Evolutionary conservation across 2,329 filamentous ascomycete genomes (phyloP).

Genomic region (Penicillium sp.): DNA sequence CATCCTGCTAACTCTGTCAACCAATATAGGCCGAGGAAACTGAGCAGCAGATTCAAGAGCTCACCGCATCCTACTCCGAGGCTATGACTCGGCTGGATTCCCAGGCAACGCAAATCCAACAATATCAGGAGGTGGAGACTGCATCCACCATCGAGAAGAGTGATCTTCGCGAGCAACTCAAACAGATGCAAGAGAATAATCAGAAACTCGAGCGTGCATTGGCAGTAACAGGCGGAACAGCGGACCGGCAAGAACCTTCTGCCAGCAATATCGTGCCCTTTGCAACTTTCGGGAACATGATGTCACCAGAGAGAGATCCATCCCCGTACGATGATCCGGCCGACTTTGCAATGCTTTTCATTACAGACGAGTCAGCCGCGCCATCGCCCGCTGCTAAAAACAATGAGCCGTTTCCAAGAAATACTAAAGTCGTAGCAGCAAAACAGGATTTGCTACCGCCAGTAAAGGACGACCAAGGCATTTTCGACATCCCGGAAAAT

Average conservation of each 20-base stretch:
- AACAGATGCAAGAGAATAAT: constrained; percentile 20
- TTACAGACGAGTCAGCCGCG: constrained; percentile 15
- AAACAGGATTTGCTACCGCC: neutral
- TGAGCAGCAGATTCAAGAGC: constrained; percentile 17
- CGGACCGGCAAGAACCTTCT: neutral
- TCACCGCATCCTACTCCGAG: constrained; percentile 15
- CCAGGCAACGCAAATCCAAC: constrained; percentile 18
- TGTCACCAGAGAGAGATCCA: constrained; percentile 13
- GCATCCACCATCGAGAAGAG: constrained; percentile 15
- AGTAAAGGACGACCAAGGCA: neutral
- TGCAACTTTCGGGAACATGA: constrained; percentile 25
- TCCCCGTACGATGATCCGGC: constrained; percentile 20
- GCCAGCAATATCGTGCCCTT: constrained; percentile 31
- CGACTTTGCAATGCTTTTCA: constrained; percentile 31
- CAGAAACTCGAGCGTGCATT: constrained; percentile 20
- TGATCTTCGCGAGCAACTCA: constrained; percentile 17
- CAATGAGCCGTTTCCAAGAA: neutral
- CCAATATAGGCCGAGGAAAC: constrained; percentile 19
- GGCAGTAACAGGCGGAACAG: neutral
- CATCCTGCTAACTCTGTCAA: constrained; percentile 11
- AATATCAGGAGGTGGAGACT: constrained; percentile 21
- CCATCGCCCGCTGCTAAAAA: neutral
- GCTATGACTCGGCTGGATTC: constrained; percentile 8
- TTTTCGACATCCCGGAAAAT: constrained; percentile 1
- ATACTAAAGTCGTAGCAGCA: neutral